Percentiles rank a stretch among this genome's conserved stretches.
Evolutionary conservation across 2,329 filamentous ascomycete genomes (phyloP).

Genomic region (Gliomastix tumulicola): DNA sequence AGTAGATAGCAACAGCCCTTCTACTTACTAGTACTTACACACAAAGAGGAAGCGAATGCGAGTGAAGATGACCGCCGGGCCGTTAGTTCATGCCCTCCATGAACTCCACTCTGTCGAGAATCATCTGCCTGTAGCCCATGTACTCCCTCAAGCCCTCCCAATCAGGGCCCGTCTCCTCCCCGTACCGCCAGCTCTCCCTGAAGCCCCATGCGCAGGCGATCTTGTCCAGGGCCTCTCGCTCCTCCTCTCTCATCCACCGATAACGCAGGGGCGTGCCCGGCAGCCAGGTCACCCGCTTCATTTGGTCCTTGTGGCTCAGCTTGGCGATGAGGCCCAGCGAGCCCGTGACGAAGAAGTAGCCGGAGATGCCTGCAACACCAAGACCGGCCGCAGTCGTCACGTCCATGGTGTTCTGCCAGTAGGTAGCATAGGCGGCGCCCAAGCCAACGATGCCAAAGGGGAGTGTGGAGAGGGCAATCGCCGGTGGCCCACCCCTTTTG

Average conservation of each 20-base stretch:
- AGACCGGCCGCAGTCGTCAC: conserved; percentile 65
- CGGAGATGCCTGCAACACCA: conserved; percentile 72
- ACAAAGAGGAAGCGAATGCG: neutral
- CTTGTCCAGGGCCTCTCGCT: conserved; percentile 78
- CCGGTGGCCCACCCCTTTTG: conserved; percentile 54
- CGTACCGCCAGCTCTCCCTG: conserved; percentile 68
- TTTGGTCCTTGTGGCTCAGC: conserved; percentile 87
- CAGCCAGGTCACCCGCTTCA: conserved; percentile 88
- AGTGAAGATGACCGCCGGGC: neutral
- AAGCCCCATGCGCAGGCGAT: conserved; percentile 91
- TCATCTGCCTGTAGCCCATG: conserved; percentile 76
- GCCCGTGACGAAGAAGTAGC: conserved; percentile 75
- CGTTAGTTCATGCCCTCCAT: conserved; percentile 81
- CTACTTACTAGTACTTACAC: too few relatives aligned
- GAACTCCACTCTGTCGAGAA: conserved; percentile 80
- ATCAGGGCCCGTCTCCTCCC: conserved; percentile 85
- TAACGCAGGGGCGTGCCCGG: conserved; percentile 72
- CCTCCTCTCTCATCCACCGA: conserved; percentile 84
- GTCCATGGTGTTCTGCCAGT: conserved; percentile 65
- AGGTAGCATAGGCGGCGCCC: conserved; percentile 43
- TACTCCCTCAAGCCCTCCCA: conserved; percentile 85
- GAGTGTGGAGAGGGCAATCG: conserved; percentile 46
- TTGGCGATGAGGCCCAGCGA: conserved; percentile 79
- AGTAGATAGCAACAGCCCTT: too few relatives aligned
- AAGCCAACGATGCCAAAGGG: conserved; percentile 65